phyloP scores from a whole-genome alignment of 495 filamentous ascomycete genomes.

The Podospora conica region DNA sequence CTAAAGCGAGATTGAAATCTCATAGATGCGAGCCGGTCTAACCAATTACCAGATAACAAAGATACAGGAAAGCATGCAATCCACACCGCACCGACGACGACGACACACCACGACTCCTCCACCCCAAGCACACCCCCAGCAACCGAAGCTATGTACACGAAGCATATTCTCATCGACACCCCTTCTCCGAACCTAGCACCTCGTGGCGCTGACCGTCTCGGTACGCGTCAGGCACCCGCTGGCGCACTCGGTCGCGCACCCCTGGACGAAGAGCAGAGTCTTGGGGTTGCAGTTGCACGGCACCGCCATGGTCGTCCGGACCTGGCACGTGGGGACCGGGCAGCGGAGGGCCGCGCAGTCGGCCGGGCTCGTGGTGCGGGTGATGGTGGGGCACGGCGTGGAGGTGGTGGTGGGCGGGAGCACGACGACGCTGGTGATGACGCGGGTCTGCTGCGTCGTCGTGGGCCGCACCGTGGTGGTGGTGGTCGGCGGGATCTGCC shows the following conservation, averaged over 20 bases:
- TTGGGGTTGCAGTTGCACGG: slow-evolving; percentile 35
- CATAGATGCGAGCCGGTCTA: background rate
- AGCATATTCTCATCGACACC: background rate
- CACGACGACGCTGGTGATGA: slow-evolving; percentile 24
- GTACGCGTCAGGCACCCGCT: slow-evolving; percentile 32
- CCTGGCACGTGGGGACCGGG: slow-evolving; percentile 36
- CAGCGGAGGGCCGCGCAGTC: slow-evolving; percentile 36
- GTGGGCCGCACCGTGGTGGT: slow-evolving; percentile 12
- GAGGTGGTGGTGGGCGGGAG: slow-evolving; percentile 15
- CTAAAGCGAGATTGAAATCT: background rate
- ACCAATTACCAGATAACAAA: background rate
- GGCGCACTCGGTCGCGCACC: slow-evolving; percentile 35
- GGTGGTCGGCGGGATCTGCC: slow-evolving; percentile 8
- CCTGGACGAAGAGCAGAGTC: slow-evolving; percentile 36
- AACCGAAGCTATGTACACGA: background rate
- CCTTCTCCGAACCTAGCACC: background rate
- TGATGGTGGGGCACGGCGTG: slow-evolving; percentile 35
- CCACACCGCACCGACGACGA: no score
- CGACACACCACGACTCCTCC: background rate
- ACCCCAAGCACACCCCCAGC: background rate
- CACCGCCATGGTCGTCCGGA: slow-evolving; percentile 24
- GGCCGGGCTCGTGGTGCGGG: slow-evolving; percentile 33
- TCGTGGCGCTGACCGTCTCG: slow-evolving; percentile 21
- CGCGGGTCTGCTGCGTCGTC: slow-evolving; percentile 9
- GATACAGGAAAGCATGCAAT: background rate